Base-by-base conservation (phyloP, 179 eudicot species). In the Spergularia azorica region DNA sequence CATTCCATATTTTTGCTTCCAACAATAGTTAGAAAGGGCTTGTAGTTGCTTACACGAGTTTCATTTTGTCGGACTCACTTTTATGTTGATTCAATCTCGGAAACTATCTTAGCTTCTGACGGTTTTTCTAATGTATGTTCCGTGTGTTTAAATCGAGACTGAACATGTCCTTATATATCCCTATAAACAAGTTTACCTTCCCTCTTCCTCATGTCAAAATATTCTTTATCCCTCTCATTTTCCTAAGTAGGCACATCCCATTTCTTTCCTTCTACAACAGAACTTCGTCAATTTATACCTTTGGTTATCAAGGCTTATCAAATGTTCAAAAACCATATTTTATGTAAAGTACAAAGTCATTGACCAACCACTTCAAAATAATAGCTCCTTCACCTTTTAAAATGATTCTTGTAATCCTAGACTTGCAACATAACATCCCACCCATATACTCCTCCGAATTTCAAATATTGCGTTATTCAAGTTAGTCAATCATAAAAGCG, bases 241-340 rank as follows among this genome's bases (percentile, higher is more conserved):
- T 67, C 55, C 56, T 14, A 21, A 50, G 74, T 39, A 14, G 75
- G 71, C 54, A 72, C 64, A 79, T 59, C 26, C 65, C 65, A 65
- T 79, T 70, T 57, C 83, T 75, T 83, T 76, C 74, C 85, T 76
- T 79, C 21, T 71, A 83, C 72, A 75, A 39, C 67, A 75, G 64
- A 70, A 70, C 69, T 48, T 43, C 15, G 14, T 54, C 16, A 54
- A 18, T 69, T 26, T 50, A 26, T 56, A 75, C 43, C 55, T 57
- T 78, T 71, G 6, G 9, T 0, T 54, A 48, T 7, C 54, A 50
- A 38, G 8, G 8, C 38, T 3, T 12, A 79, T 67, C 50, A 6
- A 9, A 39, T 21, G 4, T 4, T 16, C 38, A 10, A 5, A 10
- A 58, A 1, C 14, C 8, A 17, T 59, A 72, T 17, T 74, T 11